Evolutionary conservation across 148 eudicot genomes (phyloP), one percentile per base, ranked within the genome.

Genomic region (Chenopodium album): DNA sequence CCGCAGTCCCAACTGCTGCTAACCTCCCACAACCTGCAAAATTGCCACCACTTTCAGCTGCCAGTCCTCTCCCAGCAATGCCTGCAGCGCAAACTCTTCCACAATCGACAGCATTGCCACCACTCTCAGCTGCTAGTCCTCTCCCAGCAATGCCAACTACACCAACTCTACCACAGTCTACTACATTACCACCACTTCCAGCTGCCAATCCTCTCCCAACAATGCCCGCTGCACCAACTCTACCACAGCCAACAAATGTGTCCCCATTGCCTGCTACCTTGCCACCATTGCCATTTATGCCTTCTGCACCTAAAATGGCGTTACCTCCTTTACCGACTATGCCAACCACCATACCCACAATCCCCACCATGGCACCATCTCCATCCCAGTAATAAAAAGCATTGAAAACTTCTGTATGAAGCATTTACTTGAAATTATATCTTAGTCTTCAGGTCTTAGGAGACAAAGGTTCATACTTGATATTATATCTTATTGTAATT

Each of bases 1-100:
- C 78, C 4, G 19, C 48, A 59, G 14, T 59, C 26, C 68, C 68
- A 17, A 4, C 69, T 6, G 50, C 16, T 9, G 29, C 48, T 47
- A 76, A 76, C 77, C 77, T 28, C 20, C 37, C 77, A 50, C 31
- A 46, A 0, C 77, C 77, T 14, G 32, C 77, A 75, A 26, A 44
- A 10, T 23, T 75, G 64, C 64, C 65, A 29, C 77, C 64, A 29
- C 11, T 75, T 64, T 44, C 77, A 14, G 10, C 66, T 56, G 5
- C 17, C 11, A 62, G 26, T 4, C 64, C 41, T 23, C 11, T 75
- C 4, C 77, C 77, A 13, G 13, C 65, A 5, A 48, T 32, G 63
- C 62, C 63, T 28, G 62, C 60, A 28, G 77, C 77, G 16, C 63
- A 13, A 32, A 32, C 44, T 29, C 64, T 75, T 64, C 77, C 64